phyloP scores from a whole-genome alignment of 192 early-diverging fungal genomes.

The Funneliformis mosseae region DNA sequence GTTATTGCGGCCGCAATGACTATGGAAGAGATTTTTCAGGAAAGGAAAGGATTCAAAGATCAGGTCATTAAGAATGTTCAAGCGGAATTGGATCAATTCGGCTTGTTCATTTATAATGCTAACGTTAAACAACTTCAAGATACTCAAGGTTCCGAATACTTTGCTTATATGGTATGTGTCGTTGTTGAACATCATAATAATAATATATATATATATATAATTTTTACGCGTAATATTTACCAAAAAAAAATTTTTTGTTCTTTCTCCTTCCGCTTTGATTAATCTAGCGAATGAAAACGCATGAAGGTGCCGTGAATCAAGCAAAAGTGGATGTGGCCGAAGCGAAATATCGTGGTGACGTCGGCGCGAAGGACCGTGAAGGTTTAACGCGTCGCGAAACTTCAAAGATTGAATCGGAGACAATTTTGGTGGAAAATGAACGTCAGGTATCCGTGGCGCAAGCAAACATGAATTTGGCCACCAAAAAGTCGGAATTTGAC shows the following conservation, averaged over 20 bases:
- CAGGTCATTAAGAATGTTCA: constrained; percentile 38
- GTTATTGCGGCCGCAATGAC: background rate
- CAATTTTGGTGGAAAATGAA: constrained; percentile 53
- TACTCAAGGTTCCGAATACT: constrained; percentile 55
- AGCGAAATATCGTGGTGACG: constrained; percentile 47
- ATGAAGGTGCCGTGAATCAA: constrained; percentile 59
- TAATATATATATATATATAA: no score
- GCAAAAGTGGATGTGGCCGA: constrained; percentile 61
- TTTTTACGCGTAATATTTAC: background rate
- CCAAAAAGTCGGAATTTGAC: constrained; percentile 42
- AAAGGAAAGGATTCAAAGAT: background rate
- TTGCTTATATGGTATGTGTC: constrained; percentile 44
- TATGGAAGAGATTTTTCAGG: background rate
- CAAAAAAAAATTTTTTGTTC: no score
- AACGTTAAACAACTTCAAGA: constrained; percentile 59
- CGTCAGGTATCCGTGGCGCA: constrained; percentile 44
- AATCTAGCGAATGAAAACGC: constrained; percentile 34
- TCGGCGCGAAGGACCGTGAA: constrained; percentile 54
- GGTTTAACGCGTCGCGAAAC: constrained; percentile 51
- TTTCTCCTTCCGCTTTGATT: no score
- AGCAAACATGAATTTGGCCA: constrained; percentile 44
- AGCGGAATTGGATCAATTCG: constrained; percentile 56
- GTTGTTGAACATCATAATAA: no score
- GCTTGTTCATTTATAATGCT: constrained; percentile 58
- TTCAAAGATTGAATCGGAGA: constrained; percentile 45